Evolutionary conservation across 345 rosid species (phyloP), one percentile per base, ranked within the genome.

Genomic region (Brassica cretica): DNA sequence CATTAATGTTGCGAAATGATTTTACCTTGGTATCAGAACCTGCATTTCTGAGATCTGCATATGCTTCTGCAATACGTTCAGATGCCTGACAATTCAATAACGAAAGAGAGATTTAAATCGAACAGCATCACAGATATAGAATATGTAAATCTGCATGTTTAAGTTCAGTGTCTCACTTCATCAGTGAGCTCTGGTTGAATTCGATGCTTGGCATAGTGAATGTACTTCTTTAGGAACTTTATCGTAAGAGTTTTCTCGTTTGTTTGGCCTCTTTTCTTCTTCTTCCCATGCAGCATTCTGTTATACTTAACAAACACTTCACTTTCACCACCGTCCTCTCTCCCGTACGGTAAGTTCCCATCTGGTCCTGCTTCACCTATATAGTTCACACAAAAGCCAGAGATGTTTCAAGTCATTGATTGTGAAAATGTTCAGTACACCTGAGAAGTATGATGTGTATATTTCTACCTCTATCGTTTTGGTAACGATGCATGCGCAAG

Each of bases 121-220:
- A 39, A 25, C 46, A 53, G 27, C 32, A 18, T 10, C 65, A 58
- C 9, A 56, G 75, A 75, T 32, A 65, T 58, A 15, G 55, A 70
- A 75, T 58, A 39, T 16, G 5, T 65, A 75, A 44, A 11, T n/a
- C 5, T 14, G 15, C 21, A 29, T 74, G 30, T 27, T 41, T 30
- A 44, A 59, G 68, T 44, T 58, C 24, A 66, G 18, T 80, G 37
- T 64, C 73, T 51, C 70, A 94, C 97, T 96, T 95, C 98, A 71
- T 95, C 99, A 51, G 97, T 91, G 72, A 95, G 89, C 64, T 95
- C 93, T 39, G 99, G 98, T 79, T 89, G 88, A 82, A 93, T 89
- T 78, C 97, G 88, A 79, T 93, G 93, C 87, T 95, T 95, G 76
- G 99, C 98, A 81, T 95, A 95, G 82, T 95, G 99, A 76, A 95